These are phyloP conservation scores for Penicillium egyptiacum DNA, from an alignment of 495 filamentous ascomycete genomes.

Conservation along the genomic window DNA sequence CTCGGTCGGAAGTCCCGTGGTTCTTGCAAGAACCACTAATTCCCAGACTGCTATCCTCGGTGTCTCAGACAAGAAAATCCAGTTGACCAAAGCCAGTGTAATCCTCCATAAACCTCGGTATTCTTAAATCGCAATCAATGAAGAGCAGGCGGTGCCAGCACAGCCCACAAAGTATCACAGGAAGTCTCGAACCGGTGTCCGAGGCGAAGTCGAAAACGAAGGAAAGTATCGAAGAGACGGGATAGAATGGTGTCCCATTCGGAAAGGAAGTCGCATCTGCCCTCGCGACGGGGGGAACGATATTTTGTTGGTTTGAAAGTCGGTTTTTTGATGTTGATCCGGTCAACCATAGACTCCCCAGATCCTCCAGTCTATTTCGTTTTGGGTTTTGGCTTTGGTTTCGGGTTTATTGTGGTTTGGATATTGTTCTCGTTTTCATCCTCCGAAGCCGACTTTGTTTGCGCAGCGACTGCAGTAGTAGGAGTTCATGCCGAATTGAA, in stretches of 20 bases:
- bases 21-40: neutral
- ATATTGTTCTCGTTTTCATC: constrained; percentile 43
- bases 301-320: neutral
- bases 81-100: neutral
- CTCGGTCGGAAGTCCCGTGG: neutral
- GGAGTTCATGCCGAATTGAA: constrained; percentile 72
- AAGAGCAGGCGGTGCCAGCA: constrained; percentile 18
- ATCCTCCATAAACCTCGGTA: neutral
- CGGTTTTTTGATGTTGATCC: constrained; percentile 1
- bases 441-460: constrained; percentile 65
- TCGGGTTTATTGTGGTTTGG: neutral
- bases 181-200: neutral
- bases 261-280: neutral
- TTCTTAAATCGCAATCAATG: neutral
- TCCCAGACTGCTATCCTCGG: neutral
- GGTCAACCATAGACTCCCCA: neutral
- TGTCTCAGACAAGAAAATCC: neutral
- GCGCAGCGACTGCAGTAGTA: constrained; percentile 79
- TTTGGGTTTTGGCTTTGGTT: neutral
- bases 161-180: constrained; percentile 6
- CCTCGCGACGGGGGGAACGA: neutral
- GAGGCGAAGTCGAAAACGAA: neutral
- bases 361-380: neutral
- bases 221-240: neutral
- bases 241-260: neutral